phyloP scores from a whole-genome alignment of 2,329 filamentous ascomycete genomes.

The Penicillium sp. region DNA sequence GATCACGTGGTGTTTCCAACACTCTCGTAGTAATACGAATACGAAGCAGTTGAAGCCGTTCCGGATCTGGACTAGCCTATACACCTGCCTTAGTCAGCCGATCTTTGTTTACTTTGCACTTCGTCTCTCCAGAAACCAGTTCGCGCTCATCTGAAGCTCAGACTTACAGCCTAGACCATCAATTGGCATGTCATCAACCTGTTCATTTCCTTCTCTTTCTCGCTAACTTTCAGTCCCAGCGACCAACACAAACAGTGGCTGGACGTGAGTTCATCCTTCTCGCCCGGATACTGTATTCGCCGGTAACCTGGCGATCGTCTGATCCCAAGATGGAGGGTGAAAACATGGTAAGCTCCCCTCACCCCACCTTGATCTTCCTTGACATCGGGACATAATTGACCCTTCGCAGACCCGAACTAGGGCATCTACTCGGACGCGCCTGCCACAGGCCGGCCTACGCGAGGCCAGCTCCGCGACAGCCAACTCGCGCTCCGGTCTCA shows the following conservation, averaged over 20 bases:
- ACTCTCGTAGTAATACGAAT: conserved; percentile 7
- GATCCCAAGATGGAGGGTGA: conserved; percentile 35
- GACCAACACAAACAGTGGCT: conserved; percentile 22
- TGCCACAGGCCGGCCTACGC: conserved; percentile 41
- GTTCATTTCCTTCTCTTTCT: neutral
- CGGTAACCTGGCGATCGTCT: conserved; percentile 25
- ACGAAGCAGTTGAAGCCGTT: conserved; percentile 8
- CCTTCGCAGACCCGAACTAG: conserved; percentile 28
- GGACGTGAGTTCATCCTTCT: conserved; percentile 26
- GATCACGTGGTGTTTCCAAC: neutral
- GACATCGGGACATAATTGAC: neutral
- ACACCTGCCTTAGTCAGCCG: conserved; percentile 29
- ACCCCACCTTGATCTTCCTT: neutral
- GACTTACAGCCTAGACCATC: conserved; percentile 1
- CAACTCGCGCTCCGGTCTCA: conserved; percentile 53
- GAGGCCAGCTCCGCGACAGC: conserved; percentile 54
- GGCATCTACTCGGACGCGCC: conserved; percentile 29
- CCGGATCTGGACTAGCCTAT: conserved; percentile 10
- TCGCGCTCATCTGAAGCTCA: conserved; percentile 4
- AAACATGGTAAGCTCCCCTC: conserved; percentile 28
- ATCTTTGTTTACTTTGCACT: conserved; percentile 34
- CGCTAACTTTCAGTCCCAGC: neutral
- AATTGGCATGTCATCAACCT: conserved; percentile 5
- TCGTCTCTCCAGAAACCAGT: conserved; percentile 15
- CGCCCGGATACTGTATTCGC: conserved; percentile 24